Percentiles rank a stretch among this genome's conserved stretches.
These are phyloP conservation scores for Lentinula edodes DNA, from an alignment of 768 basidiomycete species.

Conservation along the genomic window DNA sequence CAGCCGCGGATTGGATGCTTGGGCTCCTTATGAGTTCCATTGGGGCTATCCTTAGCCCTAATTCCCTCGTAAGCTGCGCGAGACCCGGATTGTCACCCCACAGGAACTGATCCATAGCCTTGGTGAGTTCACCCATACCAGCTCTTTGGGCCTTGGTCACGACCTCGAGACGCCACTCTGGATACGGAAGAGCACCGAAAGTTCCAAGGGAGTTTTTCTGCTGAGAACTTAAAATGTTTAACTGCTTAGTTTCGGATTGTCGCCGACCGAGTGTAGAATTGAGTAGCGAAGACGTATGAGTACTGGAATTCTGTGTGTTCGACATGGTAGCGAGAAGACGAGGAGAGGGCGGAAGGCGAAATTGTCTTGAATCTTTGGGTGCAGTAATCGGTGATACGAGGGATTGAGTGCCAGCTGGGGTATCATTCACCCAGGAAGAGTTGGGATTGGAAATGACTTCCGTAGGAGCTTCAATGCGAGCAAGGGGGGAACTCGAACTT, in stretches of 20 bases:
- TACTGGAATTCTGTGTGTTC: not conserved
- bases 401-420: not conserved
- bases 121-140: constrained; percentile 52
- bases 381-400: not conserved
- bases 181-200: constrained; percentile 48
- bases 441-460: not conserved
- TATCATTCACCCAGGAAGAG: not conserved
- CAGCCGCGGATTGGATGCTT: not conserved
- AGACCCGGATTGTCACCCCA: constrained; percentile 19
- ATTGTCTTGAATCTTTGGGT: not conserved
- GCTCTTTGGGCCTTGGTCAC: constrained; percentile 48
- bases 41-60: constrained; percentile 1
- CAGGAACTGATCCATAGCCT: constrained; percentile 45
- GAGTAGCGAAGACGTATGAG: not conserved
- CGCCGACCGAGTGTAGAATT: not conserved
- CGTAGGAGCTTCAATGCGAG: not conserved
- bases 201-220: constrained; percentile 1
- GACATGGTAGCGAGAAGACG: not conserved
- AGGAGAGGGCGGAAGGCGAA: constrained; percentile 1
- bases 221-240: not conserved
- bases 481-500: not conserved
- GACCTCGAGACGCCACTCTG: constrained; percentile 57
- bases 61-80: constrained; percentile 4
- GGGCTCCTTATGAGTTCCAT: constrained; percentile 9
- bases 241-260: not conserved